Evolutionary conservation across 2,329 filamentous ascomycete genomes (phyloP).

Genomic region (Gnomoniopsis sp.): DNA sequence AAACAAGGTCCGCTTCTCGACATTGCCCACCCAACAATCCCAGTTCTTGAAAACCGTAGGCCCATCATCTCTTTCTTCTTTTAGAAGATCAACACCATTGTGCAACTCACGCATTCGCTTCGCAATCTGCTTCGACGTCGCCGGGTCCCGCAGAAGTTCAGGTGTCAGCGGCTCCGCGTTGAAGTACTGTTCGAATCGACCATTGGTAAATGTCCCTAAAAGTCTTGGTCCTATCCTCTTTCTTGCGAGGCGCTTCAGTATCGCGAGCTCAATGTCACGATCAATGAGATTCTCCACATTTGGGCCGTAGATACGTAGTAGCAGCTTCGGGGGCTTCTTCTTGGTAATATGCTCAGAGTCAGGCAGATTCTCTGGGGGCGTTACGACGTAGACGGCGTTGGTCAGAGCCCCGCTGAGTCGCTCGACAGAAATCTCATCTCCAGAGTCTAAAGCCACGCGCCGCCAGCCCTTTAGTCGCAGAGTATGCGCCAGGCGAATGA

Average conservation of each 20-base stretch:
- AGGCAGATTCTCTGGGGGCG: constrained; percentile 66
- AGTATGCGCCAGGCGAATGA: constrained; percentile 84
- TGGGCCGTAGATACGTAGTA: constrained; percentile 89
- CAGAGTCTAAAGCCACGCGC: constrained; percentile 69
- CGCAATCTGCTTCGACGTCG: constrained; percentile 87
- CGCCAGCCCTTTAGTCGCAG: constrained; percentile 90
- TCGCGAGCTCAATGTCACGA: constrained; percentile 81
- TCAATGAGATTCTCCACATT: constrained; percentile 96
- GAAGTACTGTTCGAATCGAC: constrained; percentile 93
- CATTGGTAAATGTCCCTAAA: constrained; percentile 89
- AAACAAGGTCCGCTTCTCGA: constrained; percentile 54
- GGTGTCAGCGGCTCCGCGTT: constrained; percentile 78
- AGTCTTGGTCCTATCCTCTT: constrained; percentile 92
- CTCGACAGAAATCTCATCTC: constrained; percentile 66
- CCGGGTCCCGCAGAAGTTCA: constrained; percentile 71
- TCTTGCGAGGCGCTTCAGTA: constrained; percentile 78
- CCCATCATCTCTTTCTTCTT: constrained; percentile 72
- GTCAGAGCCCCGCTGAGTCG: constrained; percentile 88
- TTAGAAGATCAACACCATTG: constrained; percentile 83
- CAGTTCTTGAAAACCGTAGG: constrained; percentile 88
- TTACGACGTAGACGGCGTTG: constrained; percentile 94
- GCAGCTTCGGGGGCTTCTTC: constrained; percentile 61
- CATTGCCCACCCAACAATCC: constrained; percentile 81
- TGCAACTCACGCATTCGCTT: constrained; percentile 97
- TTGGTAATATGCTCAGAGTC: constrained; percentile 27